Percentiles rank a stretch among this genome's conserved stretches.
Evolutionary conservation across 345 rosid species (phyloP).

Genomic region (Rhodamnia rubescens): DNA sequence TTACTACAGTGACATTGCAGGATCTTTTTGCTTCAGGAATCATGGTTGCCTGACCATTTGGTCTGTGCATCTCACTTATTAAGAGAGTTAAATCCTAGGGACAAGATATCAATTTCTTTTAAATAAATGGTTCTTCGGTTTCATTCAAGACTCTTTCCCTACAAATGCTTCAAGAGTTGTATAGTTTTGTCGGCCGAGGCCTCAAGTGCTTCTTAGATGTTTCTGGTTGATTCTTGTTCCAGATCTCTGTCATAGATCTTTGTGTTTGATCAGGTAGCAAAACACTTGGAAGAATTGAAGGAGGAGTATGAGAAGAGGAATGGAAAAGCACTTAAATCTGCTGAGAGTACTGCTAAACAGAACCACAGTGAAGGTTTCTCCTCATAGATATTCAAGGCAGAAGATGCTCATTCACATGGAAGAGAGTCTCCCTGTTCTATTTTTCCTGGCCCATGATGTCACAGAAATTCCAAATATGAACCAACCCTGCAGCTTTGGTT

Average conservation of each 20-base stretch:
- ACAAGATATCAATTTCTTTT: not conserved
- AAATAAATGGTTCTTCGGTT: not conserved
- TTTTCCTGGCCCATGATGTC: not conserved
- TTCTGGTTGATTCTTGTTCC: not conserved
- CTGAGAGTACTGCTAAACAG: conserved; percentile 6
- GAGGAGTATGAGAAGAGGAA: conserved; percentile 37
- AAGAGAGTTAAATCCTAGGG: not conserved
- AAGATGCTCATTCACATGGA: not conserved
- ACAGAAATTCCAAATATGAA: not conserved
- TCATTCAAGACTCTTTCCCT: not conserved
- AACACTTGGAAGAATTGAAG: conserved; percentile 59
- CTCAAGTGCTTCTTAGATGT: not conserved
- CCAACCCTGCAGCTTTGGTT: not conserved
- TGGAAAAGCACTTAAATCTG: conserved; percentile 24
- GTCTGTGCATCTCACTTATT: not conserved
- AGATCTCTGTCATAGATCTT: not conserved
- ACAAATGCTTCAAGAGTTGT: not conserved
- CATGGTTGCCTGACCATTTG: not conserved
- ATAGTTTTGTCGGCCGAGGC: not conserved
- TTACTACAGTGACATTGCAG: not conserved
- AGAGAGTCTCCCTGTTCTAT: not conserved
- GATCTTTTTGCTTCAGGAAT: not conserved
- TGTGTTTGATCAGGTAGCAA: conserved; percentile 40
- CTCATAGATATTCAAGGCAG: not conserved
- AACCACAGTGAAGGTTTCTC: not conserved